Percentiles rank a stretch among this genome's conserved stretches.
These are phyloP conservation scores for Alternaria atra DNA, from an alignment of 2,329 filamentous ascomycete genomes.

Conservation along the genomic window DNA sequence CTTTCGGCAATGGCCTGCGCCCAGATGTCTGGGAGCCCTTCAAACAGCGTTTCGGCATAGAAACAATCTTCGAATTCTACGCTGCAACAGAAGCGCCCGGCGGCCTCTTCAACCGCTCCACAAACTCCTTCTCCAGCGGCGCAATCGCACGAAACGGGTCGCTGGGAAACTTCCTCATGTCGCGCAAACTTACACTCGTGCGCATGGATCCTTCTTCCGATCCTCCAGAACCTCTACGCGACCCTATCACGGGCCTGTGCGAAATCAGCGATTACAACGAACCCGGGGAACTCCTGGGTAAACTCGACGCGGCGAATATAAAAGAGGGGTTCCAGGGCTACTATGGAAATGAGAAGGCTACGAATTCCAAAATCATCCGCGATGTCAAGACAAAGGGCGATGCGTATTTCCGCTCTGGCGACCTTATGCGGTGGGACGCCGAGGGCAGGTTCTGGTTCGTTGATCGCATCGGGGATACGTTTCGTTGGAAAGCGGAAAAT, in stretches of 20 bases:
- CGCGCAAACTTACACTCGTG: conserved; percentile 67
- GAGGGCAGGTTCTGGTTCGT: conserved; percentile 51
- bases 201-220: conserved; percentile 72
- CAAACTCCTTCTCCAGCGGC: conserved; percentile 68
- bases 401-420: conserved; percentile 50
- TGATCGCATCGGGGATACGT: conserved; percentile 52
- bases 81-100: conserved; percentile 65
- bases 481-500: conserved; percentile 57
- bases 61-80: conserved; percentile 52
- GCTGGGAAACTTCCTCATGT: conserved; percentile 62
- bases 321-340: conserved; percentile 69
- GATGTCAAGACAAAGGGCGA: conserved; percentile 49
- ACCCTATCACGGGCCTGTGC: conserved; percentile 72
- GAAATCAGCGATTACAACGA: conserved; percentile 67
- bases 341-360: conserved; percentile 57
- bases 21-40: conserved; percentile 54
- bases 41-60: conserved; percentile 51
- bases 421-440: conserved; percentile 44
- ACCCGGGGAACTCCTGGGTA: conserved; percentile 74
- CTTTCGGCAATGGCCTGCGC: conserved; percentile 53
- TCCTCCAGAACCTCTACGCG: conserved; percentile 65
- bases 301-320: conserved; percentile 54
- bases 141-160: conserved; percentile 76
- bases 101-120: conserved; percentile 59
- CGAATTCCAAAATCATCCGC: conserved; percentile 43